Evolutionary conservation across 331 rosid genomes (phyloP).

Genomic region (Prunus yedoensis): DNA sequence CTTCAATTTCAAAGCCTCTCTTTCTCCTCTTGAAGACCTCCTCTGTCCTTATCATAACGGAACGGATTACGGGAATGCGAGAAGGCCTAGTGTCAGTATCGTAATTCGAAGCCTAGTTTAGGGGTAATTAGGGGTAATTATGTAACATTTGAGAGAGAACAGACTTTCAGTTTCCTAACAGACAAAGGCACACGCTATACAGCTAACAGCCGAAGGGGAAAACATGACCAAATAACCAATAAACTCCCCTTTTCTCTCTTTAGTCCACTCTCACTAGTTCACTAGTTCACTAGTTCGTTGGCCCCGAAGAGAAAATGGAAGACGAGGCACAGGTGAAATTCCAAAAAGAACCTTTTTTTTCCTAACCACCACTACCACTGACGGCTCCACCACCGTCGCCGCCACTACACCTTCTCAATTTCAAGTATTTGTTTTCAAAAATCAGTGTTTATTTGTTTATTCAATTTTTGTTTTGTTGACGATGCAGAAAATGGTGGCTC

Average conservation of each 20-base stretch:
- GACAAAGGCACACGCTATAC: conserved; percentile 1
- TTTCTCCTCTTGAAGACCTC: not conserved
- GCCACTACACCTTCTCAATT: not conserved
- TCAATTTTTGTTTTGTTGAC: not conserved
- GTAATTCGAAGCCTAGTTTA: not conserved
- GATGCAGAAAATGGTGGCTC: conserved; percentile 53
- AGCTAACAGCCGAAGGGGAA: conserved; percentile 13
- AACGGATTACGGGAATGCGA: not conserved
- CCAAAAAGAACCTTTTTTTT: not conserved
- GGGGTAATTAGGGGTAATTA: conserved; percentile 21
- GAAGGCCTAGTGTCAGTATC: not conserved
- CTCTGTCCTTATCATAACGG: not conserved
- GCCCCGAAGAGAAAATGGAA: conserved; percentile 26
- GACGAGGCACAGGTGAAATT: conserved; percentile 43
- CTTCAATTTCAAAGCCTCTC: not conserved
- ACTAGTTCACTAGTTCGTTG: not conserved
- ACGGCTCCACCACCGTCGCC: not conserved
- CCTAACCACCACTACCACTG: not conserved
- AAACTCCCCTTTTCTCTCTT: not conserved
- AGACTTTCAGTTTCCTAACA: conserved; percentile 28
- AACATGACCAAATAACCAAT: conserved; percentile 22
- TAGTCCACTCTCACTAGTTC: not conserved
- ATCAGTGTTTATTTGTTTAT: not conserved
- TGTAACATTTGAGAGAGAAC: conserved; percentile 2
- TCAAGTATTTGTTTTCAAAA: not conserved